Base-by-base conservation (phyloP, 805 yeast species). In the Candida insectorum region DNA sequence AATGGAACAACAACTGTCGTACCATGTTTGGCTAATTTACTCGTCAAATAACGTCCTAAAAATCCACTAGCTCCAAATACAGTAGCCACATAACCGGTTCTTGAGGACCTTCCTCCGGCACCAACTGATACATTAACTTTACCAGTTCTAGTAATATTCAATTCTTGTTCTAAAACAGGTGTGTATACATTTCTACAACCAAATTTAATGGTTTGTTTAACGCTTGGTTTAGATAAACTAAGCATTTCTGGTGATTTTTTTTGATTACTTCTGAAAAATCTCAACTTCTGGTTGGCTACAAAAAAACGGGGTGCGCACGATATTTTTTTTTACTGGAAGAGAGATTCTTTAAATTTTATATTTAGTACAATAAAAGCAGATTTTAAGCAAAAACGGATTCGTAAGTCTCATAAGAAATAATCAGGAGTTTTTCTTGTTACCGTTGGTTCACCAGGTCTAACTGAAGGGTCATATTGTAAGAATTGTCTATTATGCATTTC, bases 401-500 rank as follows among this genome's bases (percentile, higher is more conserved):
- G n/a, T 11, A 20, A 20, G 11, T 8, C 23, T 29, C 30, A 34
- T 28, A 88, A 75, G 75, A 91, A 91, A 62, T 91, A 91, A 64
- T 91, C 97, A 10, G 98, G 97, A 7, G 97, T 89, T 60, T 91
- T 88, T 62, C 97, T 79, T 27, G 95, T 85, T 24, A 89, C 97
- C 7, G 95, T 85, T 37, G 98, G 97, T 68, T 91, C 98, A 39
- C 96, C 96, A 10, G 97, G 96, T 65, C 98, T 80, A 40, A 93
- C 88, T 34, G 89, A 81, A 31, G 97, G 97, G 58, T 91, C 97
- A 62, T 91, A 91, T 63, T 91, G 97, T 62, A 91, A 68, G 60
- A 88, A 87, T 58, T 81, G 94, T 75, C 85, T 81, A 60, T 85
- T 81, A 62, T 86, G 91, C 57, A 81, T 83, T 61, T 89, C 97